phyloP scores from a whole-genome alignment of 2,329 filamentous ascomycete species.

The Didymella keratinophila region DNA sequence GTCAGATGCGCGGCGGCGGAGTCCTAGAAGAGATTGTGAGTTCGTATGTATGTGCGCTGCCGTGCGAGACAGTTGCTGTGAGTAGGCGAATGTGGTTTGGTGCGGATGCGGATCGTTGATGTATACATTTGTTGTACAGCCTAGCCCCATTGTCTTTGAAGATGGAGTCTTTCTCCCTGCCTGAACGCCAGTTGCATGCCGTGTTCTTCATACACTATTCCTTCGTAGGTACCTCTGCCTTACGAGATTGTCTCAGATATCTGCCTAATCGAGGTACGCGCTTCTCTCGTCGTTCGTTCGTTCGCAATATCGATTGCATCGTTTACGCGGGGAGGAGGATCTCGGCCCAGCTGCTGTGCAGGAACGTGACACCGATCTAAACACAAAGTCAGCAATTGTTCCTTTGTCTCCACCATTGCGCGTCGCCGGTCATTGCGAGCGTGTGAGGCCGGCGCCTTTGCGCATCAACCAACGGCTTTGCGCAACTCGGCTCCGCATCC shows the following conservation, averaged over 20 bases:
- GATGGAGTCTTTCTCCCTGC: conserved; percentile 11
- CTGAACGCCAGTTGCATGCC: conserved; percentile 31
- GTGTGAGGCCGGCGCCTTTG: conserved; percentile 1
- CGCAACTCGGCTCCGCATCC: too few species aligned
- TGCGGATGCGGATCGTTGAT: conserved; percentile 19
- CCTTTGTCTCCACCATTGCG: conserved; percentile 2
- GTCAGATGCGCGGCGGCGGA: not conserved
- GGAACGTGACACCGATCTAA: conserved; percentile 60
- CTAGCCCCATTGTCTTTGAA: conserved; percentile 12
- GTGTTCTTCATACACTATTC: conserved; percentile 4
- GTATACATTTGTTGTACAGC: conserved; percentile 27
- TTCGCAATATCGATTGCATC: conserved; percentile 1
- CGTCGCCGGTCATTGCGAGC: not conserved
- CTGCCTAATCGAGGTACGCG: not conserved
- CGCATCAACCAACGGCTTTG: not conserved
- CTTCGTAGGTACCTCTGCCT: not conserved
- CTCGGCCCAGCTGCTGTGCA: conserved; percentile 63
- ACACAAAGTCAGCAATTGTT: conserved; percentile 28
- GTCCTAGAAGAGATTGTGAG: conserved; percentile 1
- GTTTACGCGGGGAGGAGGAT: conserved; percentile 59
- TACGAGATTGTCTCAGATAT: not conserved
- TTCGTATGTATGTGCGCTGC: not conserved
- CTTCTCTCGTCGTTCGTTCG: conserved; percentile 4
- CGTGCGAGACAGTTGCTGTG: not conserved
- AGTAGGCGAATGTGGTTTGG: not conserved